Evolutionary conservation across 345 rosid genomes (phyloP).

Genomic region (Eucalyptus victrix): DNA sequence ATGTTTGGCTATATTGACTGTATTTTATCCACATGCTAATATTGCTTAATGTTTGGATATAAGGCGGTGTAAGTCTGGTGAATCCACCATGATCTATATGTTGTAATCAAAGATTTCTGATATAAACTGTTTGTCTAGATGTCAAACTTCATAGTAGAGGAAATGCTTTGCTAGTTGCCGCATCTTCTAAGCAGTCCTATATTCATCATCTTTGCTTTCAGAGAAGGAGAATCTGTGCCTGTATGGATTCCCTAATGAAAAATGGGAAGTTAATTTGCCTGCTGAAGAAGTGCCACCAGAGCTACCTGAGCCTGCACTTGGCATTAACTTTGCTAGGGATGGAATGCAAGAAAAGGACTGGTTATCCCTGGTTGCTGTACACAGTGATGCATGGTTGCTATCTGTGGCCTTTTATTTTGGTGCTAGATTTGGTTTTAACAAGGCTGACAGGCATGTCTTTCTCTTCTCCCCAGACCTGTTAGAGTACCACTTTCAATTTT

Average conservation of each 20-base stretch:
- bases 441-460: conserved; percentile 49
- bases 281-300: conserved; percentile 91
- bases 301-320: conserved; percentile 85
- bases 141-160: neutral
- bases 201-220: conserved; percentile 8
- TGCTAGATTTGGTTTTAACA: conserved; percentile 57
- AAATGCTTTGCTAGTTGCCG: neutral
- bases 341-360: conserved; percentile 80
- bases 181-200: neutral
- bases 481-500: neutral
- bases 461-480: neutral
- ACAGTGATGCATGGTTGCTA: conserved; percentile 78
- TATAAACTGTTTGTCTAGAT: neutral
- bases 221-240: conserved; percentile 83
- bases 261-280: conserved; percentile 80
- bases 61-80: neutral
- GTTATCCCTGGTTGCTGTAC: conserved; percentile 71
- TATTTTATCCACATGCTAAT: neutral
- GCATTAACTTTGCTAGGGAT: conserved; percentile 82
- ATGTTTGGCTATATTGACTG: neutral
- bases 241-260: conserved; percentile 62
- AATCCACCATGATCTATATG: neutral
- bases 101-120: neutral
- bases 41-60: neutral
- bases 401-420: conserved; percentile 70